A percentile compares a stretch with the other conserved stretches of the same genome.
phyloP scores from a whole-genome alignment of 2,329 filamentous ascomycete species.

The Dryadomyces quercus-mongolicae region DNA sequence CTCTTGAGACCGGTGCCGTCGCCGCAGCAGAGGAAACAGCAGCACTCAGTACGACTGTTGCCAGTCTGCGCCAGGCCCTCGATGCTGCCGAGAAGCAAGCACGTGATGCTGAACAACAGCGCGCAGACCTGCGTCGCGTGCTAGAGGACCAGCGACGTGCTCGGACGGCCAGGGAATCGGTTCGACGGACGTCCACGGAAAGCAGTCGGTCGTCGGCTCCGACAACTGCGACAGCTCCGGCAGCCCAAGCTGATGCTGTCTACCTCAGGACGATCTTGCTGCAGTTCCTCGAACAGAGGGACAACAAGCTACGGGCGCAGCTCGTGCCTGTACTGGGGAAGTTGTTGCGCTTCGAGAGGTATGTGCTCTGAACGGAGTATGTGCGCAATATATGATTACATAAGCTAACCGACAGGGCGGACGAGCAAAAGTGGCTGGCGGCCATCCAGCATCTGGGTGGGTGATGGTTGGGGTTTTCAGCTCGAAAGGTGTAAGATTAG shows the following conservation, averaged over 20 bases:
- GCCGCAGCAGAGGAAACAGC: slow-evolving; percentile 59
- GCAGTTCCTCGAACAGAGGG: slow-evolving; percentile 71
- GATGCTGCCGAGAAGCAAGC: slow-evolving; percentile 82
- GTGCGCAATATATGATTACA: neutral
- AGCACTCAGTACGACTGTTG: slow-evolving; percentile 66
- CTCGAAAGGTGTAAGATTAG: too few species aligned
- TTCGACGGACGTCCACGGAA: neutral
- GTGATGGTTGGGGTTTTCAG: neutral
- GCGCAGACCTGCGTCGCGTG: slow-evolving; percentile 58
- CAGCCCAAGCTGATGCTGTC: slow-evolving; percentile 32
- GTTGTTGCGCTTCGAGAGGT: slow-evolving; percentile 67
- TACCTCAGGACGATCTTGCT: slow-evolving; percentile 74
- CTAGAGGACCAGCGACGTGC: slow-evolving; percentile 59
- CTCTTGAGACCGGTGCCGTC: slow-evolving; percentile 60
- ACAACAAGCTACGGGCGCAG: slow-evolving; percentile 63
- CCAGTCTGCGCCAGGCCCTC: slow-evolving; percentile 64
- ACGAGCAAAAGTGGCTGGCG: slow-evolving; percentile 79
- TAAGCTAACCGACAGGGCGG: slow-evolving; percentile 20
- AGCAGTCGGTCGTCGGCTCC: slow-evolving; percentile 12
- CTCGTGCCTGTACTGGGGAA: slow-evolving; percentile 67
- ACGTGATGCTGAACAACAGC: slow-evolving; percentile 70
- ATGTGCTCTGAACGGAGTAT: slow-evolving; percentile 22
- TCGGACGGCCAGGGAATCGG: neutral
- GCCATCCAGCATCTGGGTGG: slow-evolving; percentile 37
- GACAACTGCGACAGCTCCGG: slow-evolving; percentile 2